These are phyloP conservation scores for Hymenoscyphus salicellus DNA, from an alignment of 2,329 filamentous ascomycete species.

Conservation along the genomic window DNA sequence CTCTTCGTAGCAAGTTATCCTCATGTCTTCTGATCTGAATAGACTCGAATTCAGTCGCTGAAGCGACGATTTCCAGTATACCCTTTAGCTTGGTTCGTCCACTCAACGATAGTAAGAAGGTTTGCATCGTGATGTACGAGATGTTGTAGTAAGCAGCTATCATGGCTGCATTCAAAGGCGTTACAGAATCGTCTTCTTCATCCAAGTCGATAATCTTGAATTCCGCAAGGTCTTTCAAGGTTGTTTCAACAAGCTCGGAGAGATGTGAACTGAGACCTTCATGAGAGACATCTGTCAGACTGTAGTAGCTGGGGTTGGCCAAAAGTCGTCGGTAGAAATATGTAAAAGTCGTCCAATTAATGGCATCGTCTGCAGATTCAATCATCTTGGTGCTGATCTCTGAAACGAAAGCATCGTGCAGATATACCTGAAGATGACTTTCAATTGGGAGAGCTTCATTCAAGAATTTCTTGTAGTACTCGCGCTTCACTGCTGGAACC, in stretches of 20 bases:
- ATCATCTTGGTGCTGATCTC: slow-evolving; percentile 97
- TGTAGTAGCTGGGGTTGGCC: slow-evolving; percentile 96
- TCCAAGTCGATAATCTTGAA: slow-evolving; percentile 95
- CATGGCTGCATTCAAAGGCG: slow-evolving; percentile 92
- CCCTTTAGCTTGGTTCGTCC: slow-evolving; percentile 92
- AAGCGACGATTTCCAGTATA: slow-evolving; percentile 93
- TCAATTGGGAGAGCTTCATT: slow-evolving; percentile 95
- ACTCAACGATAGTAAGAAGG: slow-evolving; percentile 86
- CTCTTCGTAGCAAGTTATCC: slow-evolving; percentile 78
- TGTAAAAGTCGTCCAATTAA: slow-evolving; percentile 97
- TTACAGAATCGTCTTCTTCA: slow-evolving; percentile 85
- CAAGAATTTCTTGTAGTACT: slow-evolving; percentile 98
- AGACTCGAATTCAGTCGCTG: slow-evolving; percentile 91
- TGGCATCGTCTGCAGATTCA: slow-evolving; percentile 89
- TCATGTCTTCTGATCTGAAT: slow-evolving; percentile 95
- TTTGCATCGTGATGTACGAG: slow-evolving; percentile 99
- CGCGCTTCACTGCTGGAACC: slow-evolving; percentile 89
- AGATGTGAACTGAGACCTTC: slow-evolving; percentile 92
- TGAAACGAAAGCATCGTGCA: slow-evolving; percentile 94
- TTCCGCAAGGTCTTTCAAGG: slow-evolving; percentile 83
- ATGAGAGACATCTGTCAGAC: slow-evolving; percentile 80
- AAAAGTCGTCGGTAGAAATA: slow-evolving; percentile 96
- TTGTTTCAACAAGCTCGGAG: slow-evolving; percentile 91
- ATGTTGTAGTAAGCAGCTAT: slow-evolving; percentile 99
- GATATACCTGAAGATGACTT: slow-evolving; percentile 84